Evolutionary conservation across 441 rosid species (phyloP).

Genomic region (Gossypium schwendimanii): DNA sequence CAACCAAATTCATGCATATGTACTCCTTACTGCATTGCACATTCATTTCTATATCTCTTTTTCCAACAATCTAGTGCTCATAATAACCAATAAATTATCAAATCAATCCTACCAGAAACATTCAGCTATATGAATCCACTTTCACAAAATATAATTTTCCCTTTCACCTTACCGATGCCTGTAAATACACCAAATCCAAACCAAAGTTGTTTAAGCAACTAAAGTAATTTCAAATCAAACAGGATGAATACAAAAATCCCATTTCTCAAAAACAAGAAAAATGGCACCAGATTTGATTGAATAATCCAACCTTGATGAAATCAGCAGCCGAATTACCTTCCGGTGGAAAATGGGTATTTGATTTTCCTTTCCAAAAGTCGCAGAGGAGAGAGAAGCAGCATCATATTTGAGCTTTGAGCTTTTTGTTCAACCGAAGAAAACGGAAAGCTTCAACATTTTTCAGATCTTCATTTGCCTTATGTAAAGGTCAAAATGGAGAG

Average conservation of each 20-base stretch:
- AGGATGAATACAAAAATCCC: not conserved
- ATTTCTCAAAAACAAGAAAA: not conserved
- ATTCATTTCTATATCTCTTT: not conserved
- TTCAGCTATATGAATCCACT: not conserved
- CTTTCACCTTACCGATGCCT: slow-evolving; percentile 2
- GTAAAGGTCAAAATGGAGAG: not conserved
- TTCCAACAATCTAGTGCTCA: not conserved
- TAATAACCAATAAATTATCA: not conserved
- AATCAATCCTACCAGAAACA: slow-evolving; percentile 3
- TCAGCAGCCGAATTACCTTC: slow-evolving; percentile 10
- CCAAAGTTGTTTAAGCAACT: slow-evolving; percentile 8
- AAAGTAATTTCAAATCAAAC: slow-evolving; percentile 1
- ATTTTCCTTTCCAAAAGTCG: slow-evolving; percentile 15
- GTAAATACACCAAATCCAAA: not conserved
- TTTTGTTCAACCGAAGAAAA: not conserved
- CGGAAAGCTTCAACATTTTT: not conserved
- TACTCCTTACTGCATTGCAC: not conserved
- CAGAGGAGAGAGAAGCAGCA: not conserved
- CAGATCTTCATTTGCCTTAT: slow-evolving; percentile 17
- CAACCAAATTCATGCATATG: slow-evolving; percentile 10
- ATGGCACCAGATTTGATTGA: too few relatives aligned
- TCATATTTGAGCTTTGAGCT: not conserved
- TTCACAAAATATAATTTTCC: slow-evolving; percentile 8
- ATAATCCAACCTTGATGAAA: slow-evolving; percentile 10
- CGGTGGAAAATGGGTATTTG: slow-evolving; percentile 17